phyloP scores from a whole-genome alignment of 1,139 yeast species.

The Martiniozyma asiatica region DNA sequence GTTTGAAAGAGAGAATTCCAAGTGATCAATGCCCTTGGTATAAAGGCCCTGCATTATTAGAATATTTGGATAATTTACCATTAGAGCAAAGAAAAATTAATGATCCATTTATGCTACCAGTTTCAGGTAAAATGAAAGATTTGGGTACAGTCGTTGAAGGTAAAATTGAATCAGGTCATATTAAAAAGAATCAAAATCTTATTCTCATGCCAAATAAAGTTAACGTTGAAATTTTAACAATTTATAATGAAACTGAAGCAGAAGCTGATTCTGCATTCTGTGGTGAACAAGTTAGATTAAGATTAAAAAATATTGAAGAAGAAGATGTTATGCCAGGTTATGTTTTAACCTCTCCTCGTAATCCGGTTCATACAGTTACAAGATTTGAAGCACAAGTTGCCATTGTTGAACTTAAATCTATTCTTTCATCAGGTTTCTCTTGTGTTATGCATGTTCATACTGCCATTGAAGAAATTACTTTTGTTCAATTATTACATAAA shows the following conservation, averaged over 20 bases:
- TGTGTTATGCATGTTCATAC: slow-evolving; percentile 99
- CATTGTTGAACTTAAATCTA: slow-evolving; percentile 88
- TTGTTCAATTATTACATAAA: slow-evolving; percentile 77
- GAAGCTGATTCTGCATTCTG: slow-evolving; percentile 85
- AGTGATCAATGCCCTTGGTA: slow-evolving; percentile 81
- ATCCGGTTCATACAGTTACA: slow-evolving; percentile 86
- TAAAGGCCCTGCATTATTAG: slow-evolving; percentile 81
- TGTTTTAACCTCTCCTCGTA: slow-evolving; percentile 72
- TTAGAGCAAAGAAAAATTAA: slow-evolving; percentile 76
- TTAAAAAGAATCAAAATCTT: slow-evolving; percentile 66
- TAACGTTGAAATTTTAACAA: slow-evolving; percentile 70
- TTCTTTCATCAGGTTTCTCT: slow-evolving; percentile 87
- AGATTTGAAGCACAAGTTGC: slow-evolving; percentile 94
- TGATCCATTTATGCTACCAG: slow-evolving; percentile 96
- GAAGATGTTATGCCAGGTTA: slow-evolving; percentile 90
- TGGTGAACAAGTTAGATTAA: slow-evolving; percentile 95
- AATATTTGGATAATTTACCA: slow-evolving; percentile 74
- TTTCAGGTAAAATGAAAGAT: slow-evolving; percentile 89
- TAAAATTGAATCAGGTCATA: slow-evolving; percentile 90
- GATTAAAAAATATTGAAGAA: slow-evolving; percentile 91
- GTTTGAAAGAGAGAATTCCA: slow-evolving; percentile 76
- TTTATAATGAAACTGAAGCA: slow-evolving; percentile 89
- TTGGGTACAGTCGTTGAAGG: slow-evolving; percentile 97
- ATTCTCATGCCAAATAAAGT: slow-evolving; percentile 88
- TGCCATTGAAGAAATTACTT: slow-evolving; percentile 88